A percentile compares a stretch with the other conserved stretches of the same genome.
Evolutionary conservation across 768 basidiomycete species (phyloP).

Genomic region (Russula abietina): DNA sequence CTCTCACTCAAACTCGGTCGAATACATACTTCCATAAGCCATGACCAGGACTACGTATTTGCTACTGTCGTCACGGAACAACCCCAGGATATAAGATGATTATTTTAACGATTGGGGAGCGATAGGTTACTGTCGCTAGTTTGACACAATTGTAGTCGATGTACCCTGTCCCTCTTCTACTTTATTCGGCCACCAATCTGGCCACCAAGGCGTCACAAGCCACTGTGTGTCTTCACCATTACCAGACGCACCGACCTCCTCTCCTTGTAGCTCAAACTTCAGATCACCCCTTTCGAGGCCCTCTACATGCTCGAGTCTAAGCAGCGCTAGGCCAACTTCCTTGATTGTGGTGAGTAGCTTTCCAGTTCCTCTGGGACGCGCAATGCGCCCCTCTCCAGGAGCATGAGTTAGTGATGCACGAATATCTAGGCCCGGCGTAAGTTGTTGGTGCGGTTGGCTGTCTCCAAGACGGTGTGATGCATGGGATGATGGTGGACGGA

Average conservation of each 20-base stretch:
- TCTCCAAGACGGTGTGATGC: constrained; percentile 1
- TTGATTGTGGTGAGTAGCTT: constrained; percentile 58
- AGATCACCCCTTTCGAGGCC: constrained; percentile 46
- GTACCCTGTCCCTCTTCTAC: constrained; percentile 1
- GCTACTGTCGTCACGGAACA: constrained; percentile 60
- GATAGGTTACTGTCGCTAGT: background rate
- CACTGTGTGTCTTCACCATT: constrained; percentile 28
- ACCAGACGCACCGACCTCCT: constrained; percentile 28
- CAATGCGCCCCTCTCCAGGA: constrained; percentile 31
- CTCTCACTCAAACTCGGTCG: constrained; percentile 29
- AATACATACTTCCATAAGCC: constrained; percentile 70
- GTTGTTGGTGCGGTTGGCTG: background rate
- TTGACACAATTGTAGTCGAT: background rate
- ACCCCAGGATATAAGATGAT: constrained; percentile 1
- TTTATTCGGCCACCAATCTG: constrained; percentile 52
- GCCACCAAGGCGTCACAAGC: constrained; percentile 43
- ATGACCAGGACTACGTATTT: constrained; percentile 74
- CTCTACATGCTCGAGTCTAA: constrained; percentile 72
- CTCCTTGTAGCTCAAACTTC: constrained; percentile 34
- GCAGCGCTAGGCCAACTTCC: constrained; percentile 67
- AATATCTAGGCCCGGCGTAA: constrained; percentile 29
- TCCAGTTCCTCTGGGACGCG: constrained; percentile 66
- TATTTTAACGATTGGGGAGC: background rate
- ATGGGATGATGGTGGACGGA: constrained; percentile 35
- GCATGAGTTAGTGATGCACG: constrained; percentile 28